Percentiles rank a stretch among this genome's conserved stretches.
phyloP scores from a whole-genome alignment of 2,329 filamentous ascomycete species.

The Tricladium varicosporioides region DNA sequence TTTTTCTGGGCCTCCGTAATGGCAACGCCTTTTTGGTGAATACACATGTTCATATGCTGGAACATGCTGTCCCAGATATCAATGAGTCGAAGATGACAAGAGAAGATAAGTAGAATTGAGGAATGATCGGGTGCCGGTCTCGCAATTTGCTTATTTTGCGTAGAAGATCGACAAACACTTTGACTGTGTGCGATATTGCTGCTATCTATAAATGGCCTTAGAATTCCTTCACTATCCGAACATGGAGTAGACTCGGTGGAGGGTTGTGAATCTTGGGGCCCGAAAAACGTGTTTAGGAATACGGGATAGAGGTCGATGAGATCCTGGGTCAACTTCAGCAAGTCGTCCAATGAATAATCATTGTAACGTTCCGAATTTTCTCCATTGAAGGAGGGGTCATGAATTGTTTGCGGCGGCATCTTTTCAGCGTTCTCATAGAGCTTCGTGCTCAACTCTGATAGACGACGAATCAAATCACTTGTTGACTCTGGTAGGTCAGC shows the following conservation, averaged over 20 bases:
- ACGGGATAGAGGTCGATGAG: constrained; percentile 25
- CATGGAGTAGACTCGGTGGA: background rate
- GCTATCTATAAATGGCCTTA: too few relatives aligned
- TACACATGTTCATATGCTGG: constrained; percentile 21
- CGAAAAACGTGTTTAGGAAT: constrained; percentile 18
- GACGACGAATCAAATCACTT: constrained; percentile 16
- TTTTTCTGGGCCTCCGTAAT: constrained; percentile 3
- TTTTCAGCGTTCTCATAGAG: constrained; percentile 20
- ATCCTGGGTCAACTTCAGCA: constrained; percentile 20
- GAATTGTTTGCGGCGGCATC: constrained; percentile 24
- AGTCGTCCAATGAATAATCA: constrained; percentile 18
- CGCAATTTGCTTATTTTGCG: background rate
- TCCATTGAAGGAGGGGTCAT: constrained; percentile 6
- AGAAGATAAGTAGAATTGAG: constrained; percentile 24
- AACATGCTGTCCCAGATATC: constrained; percentile 24
- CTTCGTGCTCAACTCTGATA: constrained; percentile 23
- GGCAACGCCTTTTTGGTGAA: constrained; percentile 10
- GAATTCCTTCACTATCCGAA: background rate
- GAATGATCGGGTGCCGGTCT: constrained; percentile 19
- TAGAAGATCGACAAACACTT: background rate
- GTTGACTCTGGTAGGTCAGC: background rate
- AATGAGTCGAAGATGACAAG: constrained; percentile 28
- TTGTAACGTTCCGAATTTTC: background rate
- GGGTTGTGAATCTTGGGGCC: background rate
- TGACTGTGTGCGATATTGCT: background rate